Base-by-base conservation (phyloP, 257 asterid genomes). In the Solanum pinnatisectum region DNA sequence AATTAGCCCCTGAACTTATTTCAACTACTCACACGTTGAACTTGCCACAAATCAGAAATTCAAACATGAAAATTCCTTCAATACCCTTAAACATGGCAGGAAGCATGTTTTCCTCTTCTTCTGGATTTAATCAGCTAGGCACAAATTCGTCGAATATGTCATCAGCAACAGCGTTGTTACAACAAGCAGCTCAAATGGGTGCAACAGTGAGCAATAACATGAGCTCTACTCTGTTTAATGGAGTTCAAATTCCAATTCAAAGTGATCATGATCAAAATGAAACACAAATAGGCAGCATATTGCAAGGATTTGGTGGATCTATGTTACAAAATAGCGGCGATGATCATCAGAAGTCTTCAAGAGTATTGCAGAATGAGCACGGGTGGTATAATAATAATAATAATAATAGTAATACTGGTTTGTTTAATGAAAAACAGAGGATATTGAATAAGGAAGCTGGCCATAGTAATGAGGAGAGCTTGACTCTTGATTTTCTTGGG, bases 111-210 rank as follows among this genome's bases (percentile, higher is more conserved):
- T 82, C 87, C 22, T 82, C 89, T 15, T 30, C 87, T 82, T 68
- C 89, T 30, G 12, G 87, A 22, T 85, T 40, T 18, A 35, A 33
- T 87, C 87, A 87, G n/a, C 39, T 82, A 9, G 76, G 60, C 73
- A 10, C 74, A 6, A 87, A 42, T 81, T 67, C 87, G 20, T 59
- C 79, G 30, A 39, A 77, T 37, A 52, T 87, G 42, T 87, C 84
- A 77, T 78, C 88, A 11, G 88, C 88, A 13, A 87, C 88, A 25
- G 86, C 86, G 3, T 20, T 76, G 67, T 76, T 77, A 36, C 88
- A 87, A 46, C 83, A 87, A 60, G 88, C 88, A 59, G 88, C 88
- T 16, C 88, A 87, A 87, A 77, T 87, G 74, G 86, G 88, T 52
- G 63, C 79, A 74, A 60, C 59, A 27, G 40, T 87, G 67, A 76